phyloP scores from a whole-genome alignment of 148 eudicot species.

The Chenopodium album region DNA sequence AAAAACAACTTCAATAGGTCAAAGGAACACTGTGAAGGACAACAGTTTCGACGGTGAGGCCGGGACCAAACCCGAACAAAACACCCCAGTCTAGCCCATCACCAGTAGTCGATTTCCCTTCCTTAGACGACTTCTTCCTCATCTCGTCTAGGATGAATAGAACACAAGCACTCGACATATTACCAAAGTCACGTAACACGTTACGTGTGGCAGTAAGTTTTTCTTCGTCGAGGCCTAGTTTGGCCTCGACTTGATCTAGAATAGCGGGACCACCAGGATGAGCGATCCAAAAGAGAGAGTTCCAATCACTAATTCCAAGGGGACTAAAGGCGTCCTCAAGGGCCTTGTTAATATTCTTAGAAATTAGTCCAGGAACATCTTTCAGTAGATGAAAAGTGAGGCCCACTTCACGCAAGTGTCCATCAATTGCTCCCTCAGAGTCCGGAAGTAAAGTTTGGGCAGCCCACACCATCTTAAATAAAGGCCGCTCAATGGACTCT shows the following conservation, averaged over 20 bases:
- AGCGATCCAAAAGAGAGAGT: slow-evolving; percentile 43
- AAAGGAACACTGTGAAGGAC: slow-evolving; percentile 41
- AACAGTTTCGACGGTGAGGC: slow-evolving; percentile 44
- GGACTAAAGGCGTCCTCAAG: slow-evolving; percentile 38
- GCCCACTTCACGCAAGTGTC: slow-evolving; percentile 39
- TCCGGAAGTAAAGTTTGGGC: slow-evolving; percentile 38
- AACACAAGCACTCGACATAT: slow-evolving; percentile 48
- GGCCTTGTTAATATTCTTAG: slow-evolving; percentile 34
- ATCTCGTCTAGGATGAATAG: slow-evolving; percentile 44
- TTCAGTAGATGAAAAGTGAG: slow-evolving; percentile 38
- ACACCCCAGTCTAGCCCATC: slow-evolving; percentile 46
- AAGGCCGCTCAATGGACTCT: slow-evolving; percentile 23
- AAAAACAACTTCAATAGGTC: not conserved
- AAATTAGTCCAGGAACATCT: slow-evolving; percentile 40
- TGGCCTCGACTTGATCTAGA: slow-evolving; percentile 37
- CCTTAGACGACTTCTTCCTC: slow-evolving; percentile 38
- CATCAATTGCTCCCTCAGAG: slow-evolving; percentile 44
- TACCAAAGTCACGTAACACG: slow-evolving; percentile 40
- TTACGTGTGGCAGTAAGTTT: slow-evolving; percentile 31
- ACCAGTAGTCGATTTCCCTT: slow-evolving; percentile 38
- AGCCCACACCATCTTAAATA: slow-evolving; percentile 32
- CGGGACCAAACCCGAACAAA: slow-evolving; percentile 47
- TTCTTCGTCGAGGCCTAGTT: slow-evolving; percentile 29
- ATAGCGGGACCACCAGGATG: slow-evolving; percentile 48
- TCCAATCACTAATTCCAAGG: slow-evolving; percentile 38